Evolutionary conservation across 148 eudicot genomes (phyloP).

Genomic region (Salicornia ramosissima): DNA sequence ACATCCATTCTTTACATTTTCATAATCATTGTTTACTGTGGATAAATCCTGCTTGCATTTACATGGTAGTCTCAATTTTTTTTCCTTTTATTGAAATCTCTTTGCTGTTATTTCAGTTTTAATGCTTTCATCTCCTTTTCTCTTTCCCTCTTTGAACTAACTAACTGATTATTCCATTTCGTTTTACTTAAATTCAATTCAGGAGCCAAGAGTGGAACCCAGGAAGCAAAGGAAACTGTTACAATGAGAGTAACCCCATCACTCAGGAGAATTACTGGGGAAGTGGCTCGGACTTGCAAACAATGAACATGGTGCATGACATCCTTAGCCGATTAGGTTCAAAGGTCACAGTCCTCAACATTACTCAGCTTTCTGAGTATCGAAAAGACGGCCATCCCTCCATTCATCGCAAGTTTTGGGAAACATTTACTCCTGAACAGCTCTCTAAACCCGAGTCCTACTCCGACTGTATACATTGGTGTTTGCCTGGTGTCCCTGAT

Average conservation of each 20-base stretch:
- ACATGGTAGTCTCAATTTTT: background rate
- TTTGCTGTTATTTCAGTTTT: background rate
- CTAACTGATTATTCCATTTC: background rate
- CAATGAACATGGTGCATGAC: conserved; percentile 75
- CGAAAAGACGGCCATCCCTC: conserved; percentile 93
- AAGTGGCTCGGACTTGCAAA: conserved; percentile 74
- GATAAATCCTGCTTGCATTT: background rate
- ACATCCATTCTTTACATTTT: background rate
- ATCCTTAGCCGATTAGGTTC: conserved; percentile 52
- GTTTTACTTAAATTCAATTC: conserved; percentile 12
- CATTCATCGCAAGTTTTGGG: conserved; percentile 97
- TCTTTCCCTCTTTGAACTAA: background rate
- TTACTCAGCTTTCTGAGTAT: conserved; percentile 89
- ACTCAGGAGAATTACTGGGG: conserved; percentile 63
- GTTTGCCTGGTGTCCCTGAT: conserved; percentile 89
- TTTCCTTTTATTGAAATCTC: background rate
- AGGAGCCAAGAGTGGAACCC: conserved; percentile 87
- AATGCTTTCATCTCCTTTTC: too few relatives aligned
- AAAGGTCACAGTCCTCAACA: conserved; percentile 72
- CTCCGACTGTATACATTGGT: conserved; percentile 95
- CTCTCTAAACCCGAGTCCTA: conserved; percentile 64
- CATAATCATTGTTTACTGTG: background rate
- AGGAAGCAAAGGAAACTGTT: conserved; percentile 78
- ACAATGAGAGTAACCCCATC: conserved; percentile 61
- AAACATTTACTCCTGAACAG: conserved; percentile 58